A percentile compares a stretch with the other conserved stretches of the same genome.
Conservation (phyloP, 225 moss, liverwort and hornwort species). For the Physcomitrellopsis africana region DNA sequence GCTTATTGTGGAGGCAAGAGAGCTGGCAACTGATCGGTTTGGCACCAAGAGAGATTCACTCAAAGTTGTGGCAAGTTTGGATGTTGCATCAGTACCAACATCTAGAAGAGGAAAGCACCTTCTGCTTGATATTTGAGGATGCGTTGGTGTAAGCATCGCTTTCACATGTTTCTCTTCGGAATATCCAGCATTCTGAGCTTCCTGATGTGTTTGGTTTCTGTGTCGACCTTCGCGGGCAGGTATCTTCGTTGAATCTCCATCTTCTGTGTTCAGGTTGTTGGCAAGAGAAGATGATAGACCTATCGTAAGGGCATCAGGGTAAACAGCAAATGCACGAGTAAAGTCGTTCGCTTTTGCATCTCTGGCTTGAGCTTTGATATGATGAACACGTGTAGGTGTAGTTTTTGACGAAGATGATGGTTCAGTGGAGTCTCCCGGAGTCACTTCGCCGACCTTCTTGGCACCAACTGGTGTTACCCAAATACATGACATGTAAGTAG, state of each 20-base stretch:
- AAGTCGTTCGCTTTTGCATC: constrained; percentile 26
- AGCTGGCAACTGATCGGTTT: constrained; percentile 33
- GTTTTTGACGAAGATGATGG: constrained; percentile 15
- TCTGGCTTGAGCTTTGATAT: constrained; percentile 17
- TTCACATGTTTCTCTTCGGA: constrained; percentile 28
- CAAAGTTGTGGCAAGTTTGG: constrained; percentile 18
- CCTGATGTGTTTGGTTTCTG: constrained; percentile 25
- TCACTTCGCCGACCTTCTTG: constrained; percentile 17
- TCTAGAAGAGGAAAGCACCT: constrained; percentile 31
- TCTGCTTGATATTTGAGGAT: constrained; percentile 31
- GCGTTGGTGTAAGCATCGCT: constrained; percentile 29
- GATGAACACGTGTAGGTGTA: constrained; percentile 5
- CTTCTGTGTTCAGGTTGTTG: constrained; percentile 31
- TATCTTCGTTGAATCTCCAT: constrained; percentile 17
- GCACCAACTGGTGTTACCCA: constrained; percentile 26
- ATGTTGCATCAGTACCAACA: constrained; percentile 29
- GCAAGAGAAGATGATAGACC: constrained; percentile 25
- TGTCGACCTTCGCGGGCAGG: constrained; percentile 23
- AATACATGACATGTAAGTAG: constrained; percentile 12
- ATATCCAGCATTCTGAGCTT: constrained; percentile 30
- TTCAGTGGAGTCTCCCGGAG: constrained; percentile 25
- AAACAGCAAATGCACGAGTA: constrained; percentile 25
- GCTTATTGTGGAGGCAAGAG: constrained; percentile 16
- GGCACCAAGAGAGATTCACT: constrained; percentile 29
- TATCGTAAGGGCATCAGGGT: constrained; percentile 13